Evolutionary conservation across 345 rosid species (phyloP), one percentile per base, ranked within the genome.

Genomic region (Lagerstroemia speciosa): DNA sequence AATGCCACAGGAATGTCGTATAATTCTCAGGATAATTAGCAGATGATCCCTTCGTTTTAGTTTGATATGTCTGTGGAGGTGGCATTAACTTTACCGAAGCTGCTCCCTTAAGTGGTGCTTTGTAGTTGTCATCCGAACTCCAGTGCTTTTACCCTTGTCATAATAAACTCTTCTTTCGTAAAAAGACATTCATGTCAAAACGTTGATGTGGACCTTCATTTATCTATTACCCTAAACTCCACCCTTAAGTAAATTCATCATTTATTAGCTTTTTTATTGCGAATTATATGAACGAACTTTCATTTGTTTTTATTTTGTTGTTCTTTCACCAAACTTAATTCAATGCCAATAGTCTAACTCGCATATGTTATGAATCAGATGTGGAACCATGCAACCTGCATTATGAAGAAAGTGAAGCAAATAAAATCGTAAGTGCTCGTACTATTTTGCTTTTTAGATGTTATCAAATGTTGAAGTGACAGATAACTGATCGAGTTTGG

Each of bases 311-410:
- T 32, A n/a, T 64, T 26, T 45, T 9, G n/a, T n/a, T 31, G 50
- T 41, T 71, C 55, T 29, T 32, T 41, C 1, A 64, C 20, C 48
- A 12, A 29, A 40, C 34, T 48, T 58, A 6, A 3, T 32, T 72
- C 36, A 24, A 5, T 27, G 40, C 33, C 30, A 38, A 43, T 8
- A 30, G 66, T 57, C 45, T 72, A 8, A 31, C 75, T 31, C 45
- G 27, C 30, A 22, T 73, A 62, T 2, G 66, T 67, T 71, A 11
- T 75, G 30, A 29, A 57, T 69, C 78, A 91, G 97, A 87, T 85
- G 96, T 94, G 99, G 98, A 83, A 89, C 79, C 99, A 94, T 74
- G 95, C 81, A 10, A 43, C 36, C 73, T 94, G 99, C 74, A 63
- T 91, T 64, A 75, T 89, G 76, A 87, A 75, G 85, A 94, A 94